Base-by-base conservation (phyloP, 2,329 filamentous ascomycete species). In the Xylariaceae sp. region DNA sequence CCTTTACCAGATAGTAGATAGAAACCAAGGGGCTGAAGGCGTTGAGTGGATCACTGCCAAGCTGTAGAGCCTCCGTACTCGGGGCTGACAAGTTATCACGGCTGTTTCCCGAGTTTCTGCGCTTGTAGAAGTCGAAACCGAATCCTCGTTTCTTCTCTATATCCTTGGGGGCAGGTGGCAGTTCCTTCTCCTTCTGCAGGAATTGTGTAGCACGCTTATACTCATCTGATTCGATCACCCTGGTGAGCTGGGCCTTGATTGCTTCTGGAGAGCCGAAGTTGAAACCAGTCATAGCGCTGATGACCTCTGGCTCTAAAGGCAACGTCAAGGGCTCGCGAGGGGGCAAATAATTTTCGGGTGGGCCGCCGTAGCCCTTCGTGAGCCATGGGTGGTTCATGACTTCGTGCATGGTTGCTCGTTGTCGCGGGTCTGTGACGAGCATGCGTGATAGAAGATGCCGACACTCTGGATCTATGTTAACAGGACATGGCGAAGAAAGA, bases 371-470 rank as follows among this genome's bases (percentile, higher is more conserved):
- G 7, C 93, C 93, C 73, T 98, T 98, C 48, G 85, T 87, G 83
- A 98, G 92, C 95, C 95, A 99, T 1, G 92, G 90, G 70, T 99
- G 95, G 67, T 81, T 90, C 87, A 98, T 89, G 65, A 99, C 96
- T 73, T 99, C 95, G 53, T 88, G 81, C 74, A 99, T 86, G 41
- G 86, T 93, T 43, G 93, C 91, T 62, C 95, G 87, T 68, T 93
- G 88, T 68, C 85, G 88, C 21, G 95, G 93, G 65, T 98, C 93
- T 3, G 95, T 98, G 19, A 96, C 93, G 45, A 99, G 83, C 95
- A 98, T 98, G 51, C 92, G 85, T 0, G 92, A 92, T 54, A 99
- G 91, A 46, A 99, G 83, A 72, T 92, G 88, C 64, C 91, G 93
- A 75, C 95, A 98, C 78, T 99, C 95, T 97, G 64, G 12, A 53